Evolutionary conservation across 148 eudicot genomes (phyloP).

Genomic region (Drosera capensis): DNA sequence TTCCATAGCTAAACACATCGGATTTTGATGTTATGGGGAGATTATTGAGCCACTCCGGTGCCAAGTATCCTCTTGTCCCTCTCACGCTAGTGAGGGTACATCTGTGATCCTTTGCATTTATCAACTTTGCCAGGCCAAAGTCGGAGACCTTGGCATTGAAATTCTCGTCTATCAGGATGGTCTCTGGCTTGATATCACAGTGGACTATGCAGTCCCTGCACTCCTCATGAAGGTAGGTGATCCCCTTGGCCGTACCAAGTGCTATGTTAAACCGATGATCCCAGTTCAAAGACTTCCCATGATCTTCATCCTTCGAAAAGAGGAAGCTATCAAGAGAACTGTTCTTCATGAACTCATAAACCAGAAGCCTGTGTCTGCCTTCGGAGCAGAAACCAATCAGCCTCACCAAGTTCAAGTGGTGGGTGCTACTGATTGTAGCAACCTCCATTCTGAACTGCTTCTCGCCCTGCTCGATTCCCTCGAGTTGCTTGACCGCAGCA

Average conservation of each 20-base stretch:
- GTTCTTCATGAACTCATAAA: conserved; percentile 84
- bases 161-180: conserved; percentile 59
- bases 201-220: conserved; percentile 82
- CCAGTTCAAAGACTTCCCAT: conserved; percentile 41
- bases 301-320: conserved; percentile 22
- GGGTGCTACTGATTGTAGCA: conserved; percentile 89
- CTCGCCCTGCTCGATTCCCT: conserved; percentile 91
- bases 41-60: conserved; percentile 83
- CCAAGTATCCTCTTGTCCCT: conserved; percentile 80
- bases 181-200: conserved; percentile 87
- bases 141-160: conserved; percentile 65
- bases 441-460: conserved; percentile 93
- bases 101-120: conserved; percentile 40
- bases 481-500: conserved; percentile 72
- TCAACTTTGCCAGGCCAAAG: conserved; percentile 76
- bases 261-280: conserved; percentile 48
- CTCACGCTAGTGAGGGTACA: conserved; percentile 40
- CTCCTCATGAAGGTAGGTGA: conserved; percentile 83
- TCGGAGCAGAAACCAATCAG: conserved; percentile 80
- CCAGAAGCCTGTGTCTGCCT: conserved; percentile 65
- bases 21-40: conserved; percentile 73
- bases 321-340: conserved; percentile 62
- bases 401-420: conserved; percentile 77
- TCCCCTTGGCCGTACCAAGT: conserved; percentile 64
- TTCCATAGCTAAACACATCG: conserved; percentile 76